A percentile compares a stretch with the other conserved stretches of the same genome.
These are phyloP conservation scores for Eucalyptus paniculata DNA, from an alignment of 345 rosid species.

Conservation along the genomic window DNA sequence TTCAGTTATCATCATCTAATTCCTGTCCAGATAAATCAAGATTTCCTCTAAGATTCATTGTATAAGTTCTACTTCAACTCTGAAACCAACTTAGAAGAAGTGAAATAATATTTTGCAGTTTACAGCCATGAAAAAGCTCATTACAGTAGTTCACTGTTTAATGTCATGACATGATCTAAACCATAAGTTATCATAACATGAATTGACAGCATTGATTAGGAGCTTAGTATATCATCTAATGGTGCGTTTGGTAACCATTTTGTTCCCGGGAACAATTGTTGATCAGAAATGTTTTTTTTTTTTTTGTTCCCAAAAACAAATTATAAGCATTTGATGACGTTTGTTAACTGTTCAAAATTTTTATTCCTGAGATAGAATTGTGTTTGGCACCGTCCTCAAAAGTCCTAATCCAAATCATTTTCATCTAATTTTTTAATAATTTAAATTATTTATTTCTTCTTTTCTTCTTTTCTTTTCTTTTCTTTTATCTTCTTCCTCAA, in stretches of 20 bases:
- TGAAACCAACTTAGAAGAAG: background rate
- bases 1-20: background rate
- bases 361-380: rapidly evolving
- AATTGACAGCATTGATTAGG: too few relatives aligned
- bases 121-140: background rate
- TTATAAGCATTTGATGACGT: too few relatives aligned
- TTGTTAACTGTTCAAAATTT: rapidly evolving
- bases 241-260: rapidly evolving
- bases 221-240: background rate
- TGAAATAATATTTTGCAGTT: too few relatives aligned
- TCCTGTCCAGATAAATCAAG: background rate
- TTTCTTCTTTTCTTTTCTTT: too few relatives aligned
- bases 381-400: rapidly evolving
- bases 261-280: rapidly evolving
- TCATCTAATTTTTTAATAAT: too few relatives aligned
- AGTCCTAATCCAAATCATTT: too few relatives aligned
- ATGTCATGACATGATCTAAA: background rate
- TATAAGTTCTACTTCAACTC: background rate
- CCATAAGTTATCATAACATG: background rate
- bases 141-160: too few relatives aligned
- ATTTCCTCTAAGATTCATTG: background rate
- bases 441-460: too few relatives aligned
- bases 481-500: too few relatives aligned
- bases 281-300: rapidly evolving
- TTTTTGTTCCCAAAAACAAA: too few relatives aligned